Conservation (phyloP, 2,329 filamentous ascomycete genomes). For the Escovopsis weberi region DNA sequence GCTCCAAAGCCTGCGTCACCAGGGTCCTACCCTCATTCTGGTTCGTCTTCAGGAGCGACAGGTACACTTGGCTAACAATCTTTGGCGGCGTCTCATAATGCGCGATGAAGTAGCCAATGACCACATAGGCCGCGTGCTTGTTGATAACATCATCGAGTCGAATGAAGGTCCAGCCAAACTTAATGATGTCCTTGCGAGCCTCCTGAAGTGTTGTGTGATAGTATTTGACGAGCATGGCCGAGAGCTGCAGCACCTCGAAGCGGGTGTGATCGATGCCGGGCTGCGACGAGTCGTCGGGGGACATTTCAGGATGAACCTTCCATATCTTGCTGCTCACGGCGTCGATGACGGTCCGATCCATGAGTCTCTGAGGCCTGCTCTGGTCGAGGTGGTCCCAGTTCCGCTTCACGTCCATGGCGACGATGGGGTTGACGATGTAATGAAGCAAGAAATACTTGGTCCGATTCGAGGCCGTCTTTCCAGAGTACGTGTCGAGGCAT, state of each 20-base stretch:
- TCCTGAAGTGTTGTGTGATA: constrained; percentile 80
- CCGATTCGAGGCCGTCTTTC: constrained; percentile 65
- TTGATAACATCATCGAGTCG: constrained; percentile 97
- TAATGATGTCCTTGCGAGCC: constrained; percentile 92
- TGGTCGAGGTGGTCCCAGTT: constrained; percentile 51
- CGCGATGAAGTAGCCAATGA: constrained; percentile 95
- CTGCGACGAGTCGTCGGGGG: constrained; percentile 68
- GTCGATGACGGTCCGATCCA: constrained; percentile 79
- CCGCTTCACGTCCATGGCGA: constrained; percentile 90
- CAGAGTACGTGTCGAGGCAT: constrained; percentile 76
- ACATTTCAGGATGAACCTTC: constrained; percentile 74
- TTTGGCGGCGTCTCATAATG: constrained; percentile 93
- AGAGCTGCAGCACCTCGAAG: constrained; percentile 91
- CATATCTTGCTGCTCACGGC: constrained; percentile 86
- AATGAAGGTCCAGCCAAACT: constrained; percentile 98
- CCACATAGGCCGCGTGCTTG: constrained; percentile 93
- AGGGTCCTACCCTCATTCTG: constrained; percentile 87
- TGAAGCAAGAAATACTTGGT: constrained; percentile 88
- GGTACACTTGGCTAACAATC: constrained; percentile 91
- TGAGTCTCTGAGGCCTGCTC: constrained; percentile 50
- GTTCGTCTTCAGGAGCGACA: constrained; percentile 78
- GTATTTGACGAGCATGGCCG: constrained; percentile 89
- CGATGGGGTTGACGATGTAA: constrained; percentile 85
- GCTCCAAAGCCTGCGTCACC: constrained; percentile 85
- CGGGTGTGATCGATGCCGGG: constrained; percentile 87